Conservation (phyloP, 169 alveolate genomes). For the Cryptosporidium sp. region DNA sequence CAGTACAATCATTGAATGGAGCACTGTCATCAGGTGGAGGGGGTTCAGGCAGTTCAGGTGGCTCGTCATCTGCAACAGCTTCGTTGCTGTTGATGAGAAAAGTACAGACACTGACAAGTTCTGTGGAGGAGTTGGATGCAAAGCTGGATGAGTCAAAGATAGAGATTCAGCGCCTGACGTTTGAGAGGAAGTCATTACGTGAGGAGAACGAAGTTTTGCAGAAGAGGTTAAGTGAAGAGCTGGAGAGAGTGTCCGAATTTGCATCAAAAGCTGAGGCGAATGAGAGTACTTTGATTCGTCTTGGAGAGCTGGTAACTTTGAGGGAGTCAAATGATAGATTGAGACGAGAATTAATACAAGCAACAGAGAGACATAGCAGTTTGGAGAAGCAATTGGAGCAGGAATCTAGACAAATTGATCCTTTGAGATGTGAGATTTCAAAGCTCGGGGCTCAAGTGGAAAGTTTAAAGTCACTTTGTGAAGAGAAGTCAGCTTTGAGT, state of each 20-base stretch:
- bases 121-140: slow-evolving; percentile 60
- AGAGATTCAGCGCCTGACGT: slow-evolving; percentile 52
- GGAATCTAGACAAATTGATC: slow-evolving; percentile 40
- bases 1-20: not conserved
- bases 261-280: slow-evolving; percentile 65
- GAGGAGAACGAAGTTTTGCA: slow-evolving; percentile 68
- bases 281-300: slow-evolving; percentile 57
- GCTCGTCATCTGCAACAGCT: slow-evolving; percentile 28
- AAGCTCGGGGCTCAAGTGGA: slow-evolving; percentile 49
- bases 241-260: slow-evolving; percentile 52
- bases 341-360: slow-evolving; percentile 40
- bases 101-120: slow-evolving; percentile 42
- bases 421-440: slow-evolving; percentile 51
- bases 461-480: slow-evolving; percentile 13
- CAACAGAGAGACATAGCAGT: slow-evolving; percentile 48
- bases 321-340: slow-evolving; percentile 71
- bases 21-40: too few relatives aligned
- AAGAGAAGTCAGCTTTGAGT: slow-evolving; percentile 50
- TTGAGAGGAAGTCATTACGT: slow-evolving; percentile 51
- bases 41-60: not conserved
- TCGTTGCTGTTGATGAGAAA: slow-evolving; percentile 53
- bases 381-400: slow-evolving; percentile 44
- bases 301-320: slow-evolving; percentile 67
- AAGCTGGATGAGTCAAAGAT: slow-evolving; percentile 58
- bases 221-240: slow-evolving; percentile 32